Conservation (phyloP, 108 stramenopile genomes). For the Aurantiochytrium sp. region DNA sequence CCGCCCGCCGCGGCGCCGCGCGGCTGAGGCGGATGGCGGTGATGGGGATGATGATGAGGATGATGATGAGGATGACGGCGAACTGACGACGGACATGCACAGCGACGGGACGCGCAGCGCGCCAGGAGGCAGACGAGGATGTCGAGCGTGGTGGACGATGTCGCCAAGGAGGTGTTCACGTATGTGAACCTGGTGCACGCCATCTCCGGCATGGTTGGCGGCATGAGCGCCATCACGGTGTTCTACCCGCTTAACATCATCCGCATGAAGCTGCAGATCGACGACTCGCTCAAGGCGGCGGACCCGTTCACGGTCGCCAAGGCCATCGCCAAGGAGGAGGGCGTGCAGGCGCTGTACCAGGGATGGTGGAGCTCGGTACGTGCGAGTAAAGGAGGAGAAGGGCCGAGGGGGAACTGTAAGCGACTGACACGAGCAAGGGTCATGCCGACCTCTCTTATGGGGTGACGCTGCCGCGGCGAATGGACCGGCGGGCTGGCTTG, state of each 20-base stretch:
- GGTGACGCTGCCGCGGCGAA: too few species aligned
- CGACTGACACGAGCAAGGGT: neutral
- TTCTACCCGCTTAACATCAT: slow-evolving; percentile 37
- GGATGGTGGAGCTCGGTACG: neutral
- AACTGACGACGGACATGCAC: neutral
- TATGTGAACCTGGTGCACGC: slow-evolving; percentile 1
- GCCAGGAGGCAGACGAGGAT: too few species aligned
- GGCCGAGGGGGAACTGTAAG: neutral
- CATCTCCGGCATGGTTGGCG: slow-evolving; percentile 28
- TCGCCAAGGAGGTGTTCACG: slow-evolving; percentile 17
- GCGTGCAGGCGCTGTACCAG: slow-evolving; percentile 6
- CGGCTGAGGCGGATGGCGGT: too few species aligned
- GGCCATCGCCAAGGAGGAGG: slow-evolving; percentile 16
- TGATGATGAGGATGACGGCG: too few species aligned
- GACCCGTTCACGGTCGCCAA: neutral
- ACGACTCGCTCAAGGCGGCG: neutral
- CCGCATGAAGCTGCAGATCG: slow-evolving; percentile 31
- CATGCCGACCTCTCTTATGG: neutral
- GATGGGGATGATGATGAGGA: too few species aligned
- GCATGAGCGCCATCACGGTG: neutral
- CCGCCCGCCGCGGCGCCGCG: too few species aligned
- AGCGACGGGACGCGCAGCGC: too few species aligned
- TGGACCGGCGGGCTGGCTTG: too few species aligned
- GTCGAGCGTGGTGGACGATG: neutral
- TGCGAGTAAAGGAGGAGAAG: neutral